Base-by-base conservation (phyloP, 805 yeast genomes). In the Sungouiella thailandica region DNA sequence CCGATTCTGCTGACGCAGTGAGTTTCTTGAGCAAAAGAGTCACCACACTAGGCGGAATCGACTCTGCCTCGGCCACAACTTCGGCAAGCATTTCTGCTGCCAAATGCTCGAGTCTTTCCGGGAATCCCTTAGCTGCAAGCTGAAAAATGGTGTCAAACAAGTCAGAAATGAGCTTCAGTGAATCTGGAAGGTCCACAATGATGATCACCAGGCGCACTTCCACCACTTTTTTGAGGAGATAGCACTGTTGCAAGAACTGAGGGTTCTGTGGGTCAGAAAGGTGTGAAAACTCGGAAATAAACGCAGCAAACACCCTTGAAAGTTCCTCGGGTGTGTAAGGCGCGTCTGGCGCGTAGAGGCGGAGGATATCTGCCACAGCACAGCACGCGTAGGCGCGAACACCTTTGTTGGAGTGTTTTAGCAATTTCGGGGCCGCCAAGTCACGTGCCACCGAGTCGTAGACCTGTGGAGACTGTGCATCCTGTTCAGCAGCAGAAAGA, bases 271-370 rank as follows among this genome's bases (percentile, higher is more conserved):
- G 62, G 36, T 78, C 78, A 5, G 62, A 46, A 26, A 86, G 56
- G 29, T 66, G 69, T 35, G 67, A 67, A 43, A 89, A 74, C 51
- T 83, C 88, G 17, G 60, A 54, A 40, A 82, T 69, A 48, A 87
- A 76, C 6, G 84, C 65, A 43, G 70, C 74, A 61, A 88, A 86
- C 13, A 86, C 72, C 4, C 67, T 78, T 1, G 77, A 63, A 24
- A 88, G 63, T 44, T 82, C 80, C 2, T 62, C 42, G 16, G 78
- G 77, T 2, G 83, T 76, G 56, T 72, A 88, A 4, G 97, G 96
- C 5, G 96, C 95, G 52, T 88, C 85, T 0, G 96, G 96, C 1
- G 95, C 96, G 49, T 71, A 81, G 11, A 89, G 55, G 37, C 95
- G 66, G 26, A 88, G 57, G 7, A 89, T 65, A 52, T 88, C 95